Conservation (phyloP, 2,329 filamentous ascomycete genomes). For the Fusarium pseudograminearum region DNA sequence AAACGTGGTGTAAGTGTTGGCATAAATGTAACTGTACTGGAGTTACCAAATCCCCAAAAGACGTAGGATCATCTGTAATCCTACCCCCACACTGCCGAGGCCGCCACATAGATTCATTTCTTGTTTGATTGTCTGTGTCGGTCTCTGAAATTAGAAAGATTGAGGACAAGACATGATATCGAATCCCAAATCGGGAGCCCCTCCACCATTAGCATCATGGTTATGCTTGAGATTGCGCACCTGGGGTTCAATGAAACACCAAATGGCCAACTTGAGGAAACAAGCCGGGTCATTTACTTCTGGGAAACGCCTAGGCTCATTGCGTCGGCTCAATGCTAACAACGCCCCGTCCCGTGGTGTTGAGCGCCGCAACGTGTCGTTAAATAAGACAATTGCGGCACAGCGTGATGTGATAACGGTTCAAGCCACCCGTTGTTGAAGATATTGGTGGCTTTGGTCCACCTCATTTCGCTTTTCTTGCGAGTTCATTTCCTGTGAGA, state of each 20-base stretch:
- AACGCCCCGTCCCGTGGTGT: constrained; percentile 40
- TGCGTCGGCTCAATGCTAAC: constrained; percentile 36
- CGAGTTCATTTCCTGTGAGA: constrained; percentile 45
- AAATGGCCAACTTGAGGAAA: constrained; percentile 20
- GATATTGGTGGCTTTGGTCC: constrained; percentile 22
- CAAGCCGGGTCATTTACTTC: constrained; percentile 19
- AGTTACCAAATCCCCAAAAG: constrained; percentile 1
- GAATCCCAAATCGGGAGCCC: neutral
- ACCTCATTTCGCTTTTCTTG: constrained; percentile 46
- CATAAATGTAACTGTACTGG: neutral
- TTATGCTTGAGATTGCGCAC: neutral
- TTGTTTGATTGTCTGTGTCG: constrained; percentile 14
- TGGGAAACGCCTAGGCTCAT: constrained; percentile 15
- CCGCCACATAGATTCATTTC: constrained; percentile 23
- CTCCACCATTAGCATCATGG: constrained; percentile 19
- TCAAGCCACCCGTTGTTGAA: constrained; percentile 36
- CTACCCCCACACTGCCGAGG: constrained; percentile 32
- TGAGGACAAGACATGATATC: constrained; percentile 27
- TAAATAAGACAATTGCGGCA: constrained; percentile 28
- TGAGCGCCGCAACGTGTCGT: constrained; percentile 25
- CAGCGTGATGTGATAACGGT: constrained; percentile 40
- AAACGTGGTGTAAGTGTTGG: neutral
- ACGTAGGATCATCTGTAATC: constrained; percentile 17
- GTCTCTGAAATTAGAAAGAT: constrained; percentile 15
- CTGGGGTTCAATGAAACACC: neutral